Evolutionary conservation across 2,329 filamentous ascomycete genomes (phyloP).

Genomic region (Teratosphaeria nubilosa): DNA sequence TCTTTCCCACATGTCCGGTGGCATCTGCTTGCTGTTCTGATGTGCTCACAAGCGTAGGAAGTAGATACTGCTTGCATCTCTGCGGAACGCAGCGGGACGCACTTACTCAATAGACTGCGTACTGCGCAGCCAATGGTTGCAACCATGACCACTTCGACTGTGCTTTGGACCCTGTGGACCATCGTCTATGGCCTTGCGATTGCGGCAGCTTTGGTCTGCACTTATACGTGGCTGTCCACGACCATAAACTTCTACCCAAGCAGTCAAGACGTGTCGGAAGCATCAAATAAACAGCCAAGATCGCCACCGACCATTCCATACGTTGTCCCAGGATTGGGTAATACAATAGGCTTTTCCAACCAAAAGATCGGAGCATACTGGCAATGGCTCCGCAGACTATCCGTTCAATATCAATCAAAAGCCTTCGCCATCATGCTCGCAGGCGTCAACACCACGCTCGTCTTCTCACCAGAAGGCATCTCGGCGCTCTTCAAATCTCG

Average conservation of each 20-base stretch:
- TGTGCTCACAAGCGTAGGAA: background rate
- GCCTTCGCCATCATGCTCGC: slow-evolving; percentile 13
- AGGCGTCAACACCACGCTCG: slow-evolving; percentile 10
- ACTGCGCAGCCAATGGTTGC: background rate
- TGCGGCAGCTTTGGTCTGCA: background rate
- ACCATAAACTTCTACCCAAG: background rate
- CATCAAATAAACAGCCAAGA: background rate
- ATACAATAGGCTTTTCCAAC: slow-evolving; percentile 10
- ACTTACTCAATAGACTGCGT: too few relatives aligned
- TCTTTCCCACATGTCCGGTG: background rate
- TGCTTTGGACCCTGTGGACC: background rate
- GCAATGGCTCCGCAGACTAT: slow-evolving; percentile 2
- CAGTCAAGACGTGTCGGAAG: background rate
- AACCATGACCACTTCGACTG: background rate
- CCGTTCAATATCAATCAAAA: slow-evolving; percentile 1
- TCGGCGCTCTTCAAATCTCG: slow-evolving; percentile 9
- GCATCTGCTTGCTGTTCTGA: background rate
- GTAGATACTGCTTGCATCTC: too few relatives aligned
- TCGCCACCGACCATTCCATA: slow-evolving; percentile 12
- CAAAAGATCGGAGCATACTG: slow-evolving; percentile 14
- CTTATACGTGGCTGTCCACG: slow-evolving; percentile 1
- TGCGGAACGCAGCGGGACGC: too few relatives aligned
- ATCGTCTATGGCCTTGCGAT: background rate
- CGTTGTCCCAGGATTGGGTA: slow-evolving; percentile 12
- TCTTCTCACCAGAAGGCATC: slow-evolving; percentile 12